Evolutionary conservation across 371 early-diverging fungal species (phyloP).

Genomic region (Lichtheimia ornata): DNA sequence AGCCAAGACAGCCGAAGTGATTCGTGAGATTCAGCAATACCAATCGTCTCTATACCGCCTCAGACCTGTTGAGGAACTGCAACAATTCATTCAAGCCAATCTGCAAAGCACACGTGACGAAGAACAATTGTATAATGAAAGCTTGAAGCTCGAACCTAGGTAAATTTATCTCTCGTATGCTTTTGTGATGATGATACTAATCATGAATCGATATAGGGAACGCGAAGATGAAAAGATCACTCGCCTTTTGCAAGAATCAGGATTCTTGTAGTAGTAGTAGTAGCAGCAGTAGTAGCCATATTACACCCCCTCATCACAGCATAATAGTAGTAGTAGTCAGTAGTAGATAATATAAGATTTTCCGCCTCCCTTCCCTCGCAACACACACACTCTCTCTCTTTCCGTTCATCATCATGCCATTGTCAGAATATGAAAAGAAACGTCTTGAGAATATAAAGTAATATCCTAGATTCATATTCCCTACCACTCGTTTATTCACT

Average conservation of each 20-base stretch:
- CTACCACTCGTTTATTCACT: background rate
- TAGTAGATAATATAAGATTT: no score
- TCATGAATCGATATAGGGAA: constrained; percentile 47
- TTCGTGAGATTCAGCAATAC: constrained; percentile 92
- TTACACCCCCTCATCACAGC: no score
- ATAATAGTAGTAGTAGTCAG: constrained; percentile 29
- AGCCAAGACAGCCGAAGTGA: constrained; percentile 86
- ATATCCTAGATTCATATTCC: background rate
- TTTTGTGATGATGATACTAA: background rate
- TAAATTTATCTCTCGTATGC: constrained; percentile 17
- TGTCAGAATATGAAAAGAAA: constrained; percentile 47
- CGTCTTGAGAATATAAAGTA: constrained; percentile 51
- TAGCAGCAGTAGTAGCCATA: no score
- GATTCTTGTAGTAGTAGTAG: constrained; percentile 68
- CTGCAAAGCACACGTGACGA: constrained; percentile 56
- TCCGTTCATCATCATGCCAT: constrained; percentile 1
- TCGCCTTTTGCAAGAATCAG: constrained; percentile 82
- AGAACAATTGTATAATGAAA: constrained; percentile 73
- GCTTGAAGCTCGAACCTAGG: constrained; percentile 83
- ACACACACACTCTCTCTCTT: background rate
- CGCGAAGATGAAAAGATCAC: constrained; percentile 90
- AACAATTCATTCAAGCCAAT: constrained; percentile 66
- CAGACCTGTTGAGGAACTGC: constrained; percentile 82
- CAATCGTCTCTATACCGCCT: constrained; percentile 84
- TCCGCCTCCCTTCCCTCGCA: background rate